A percentile compares a stretch with the other conserved stretches of the same genome.
Evolutionary conservation across 768 basidiomycete genomes (phyloP).

Genomic region (Pulveroboletus sp.): DNA sequence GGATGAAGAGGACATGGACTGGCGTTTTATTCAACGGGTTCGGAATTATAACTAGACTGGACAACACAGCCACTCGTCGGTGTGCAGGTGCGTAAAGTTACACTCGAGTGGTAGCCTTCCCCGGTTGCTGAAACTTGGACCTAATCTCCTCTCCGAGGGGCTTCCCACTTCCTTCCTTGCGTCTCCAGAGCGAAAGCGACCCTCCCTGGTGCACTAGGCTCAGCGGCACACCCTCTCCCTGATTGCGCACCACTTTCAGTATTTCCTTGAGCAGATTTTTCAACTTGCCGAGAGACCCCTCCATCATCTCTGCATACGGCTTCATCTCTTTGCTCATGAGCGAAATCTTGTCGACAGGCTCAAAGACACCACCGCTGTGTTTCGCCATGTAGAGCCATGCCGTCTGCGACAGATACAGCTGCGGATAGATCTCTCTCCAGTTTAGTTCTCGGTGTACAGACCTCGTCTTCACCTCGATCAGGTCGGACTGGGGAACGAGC

Average conservation of each 20-base stretch:
- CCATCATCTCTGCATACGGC: constrained; percentile 17
- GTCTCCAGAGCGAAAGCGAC: constrained; percentile 46
- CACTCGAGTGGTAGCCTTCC: not conserved
- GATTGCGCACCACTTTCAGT: constrained; percentile 43
- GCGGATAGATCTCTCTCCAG: constrained; percentile 61
- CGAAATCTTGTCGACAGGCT: constrained; percentile 41
- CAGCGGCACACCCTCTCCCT: constrained; percentile 49
- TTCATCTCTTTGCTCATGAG: constrained; percentile 31
- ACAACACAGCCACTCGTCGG: constrained; percentile 21
- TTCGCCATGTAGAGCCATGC: constrained; percentile 54
- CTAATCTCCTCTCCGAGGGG: constrained; percentile 17
- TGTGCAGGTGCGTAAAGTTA: not conserved
- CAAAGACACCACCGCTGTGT: constrained; percentile 53
- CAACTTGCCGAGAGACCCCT: constrained; percentile 22
- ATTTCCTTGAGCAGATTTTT: constrained; percentile 34
- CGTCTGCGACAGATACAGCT: constrained; percentile 68
- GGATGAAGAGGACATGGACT: not conserved
- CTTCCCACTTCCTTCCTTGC: constrained; percentile 30
- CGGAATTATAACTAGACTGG: not conserved
- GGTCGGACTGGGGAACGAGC: constrained; percentile 32
- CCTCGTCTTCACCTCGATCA: constrained; percentile 37
- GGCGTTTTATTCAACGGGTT: not conserved
- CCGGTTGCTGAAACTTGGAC: constrained; percentile 11
- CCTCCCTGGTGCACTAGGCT: constrained; percentile 48
- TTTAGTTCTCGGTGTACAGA: constrained; percentile 32